Evolutionary conservation across 2,329 filamentous ascomycete genomes (phyloP).

Genomic region (Alternaria sp.): DNA sequence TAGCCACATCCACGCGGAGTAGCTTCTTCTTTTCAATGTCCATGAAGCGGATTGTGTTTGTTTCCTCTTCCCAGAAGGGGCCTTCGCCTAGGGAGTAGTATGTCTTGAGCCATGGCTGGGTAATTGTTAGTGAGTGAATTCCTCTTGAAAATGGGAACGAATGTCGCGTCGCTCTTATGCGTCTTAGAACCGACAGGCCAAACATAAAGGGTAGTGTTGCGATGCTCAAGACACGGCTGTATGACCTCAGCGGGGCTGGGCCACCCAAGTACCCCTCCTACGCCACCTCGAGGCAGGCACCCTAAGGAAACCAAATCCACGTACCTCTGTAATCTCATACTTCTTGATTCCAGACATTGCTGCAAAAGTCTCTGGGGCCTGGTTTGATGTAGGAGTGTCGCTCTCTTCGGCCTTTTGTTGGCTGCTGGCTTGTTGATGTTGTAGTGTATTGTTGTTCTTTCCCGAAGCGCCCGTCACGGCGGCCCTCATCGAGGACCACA

Average conservation of each 20-base stretch:
- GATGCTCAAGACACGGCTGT: slow-evolving; percentile 1
- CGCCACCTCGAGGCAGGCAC: slow-evolving; percentile 1
- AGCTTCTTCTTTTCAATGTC: slow-evolving; percentile 82
- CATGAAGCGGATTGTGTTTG: slow-evolving; percentile 74
- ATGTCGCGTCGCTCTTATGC: not conserved
- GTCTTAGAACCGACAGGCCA: not conserved
- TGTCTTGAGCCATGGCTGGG: slow-evolving; percentile 62
- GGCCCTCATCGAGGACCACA: slow-evolving; percentile 37
- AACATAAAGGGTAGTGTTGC: not conserved
- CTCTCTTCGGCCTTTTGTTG: slow-evolving; percentile 20
- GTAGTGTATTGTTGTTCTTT: slow-evolving; percentile 12
- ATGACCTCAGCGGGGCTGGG: slow-evolving; percentile 32
- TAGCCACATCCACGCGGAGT: slow-evolving; percentile 70
- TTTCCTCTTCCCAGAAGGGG: slow-evolving; percentile 72
- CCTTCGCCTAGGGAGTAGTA: slow-evolving; percentile 75
- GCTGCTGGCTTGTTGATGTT: slow-evolving; percentile 18
- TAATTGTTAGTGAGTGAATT: slow-evolving; percentile 11
- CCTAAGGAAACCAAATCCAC: slow-evolving; percentile 11
- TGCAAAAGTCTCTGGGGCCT: slow-evolving; percentile 12
- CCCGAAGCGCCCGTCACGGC: slow-evolving; percentile 23
- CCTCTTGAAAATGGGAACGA: not conserved
- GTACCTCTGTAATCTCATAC: slow-evolving; percentile 46
- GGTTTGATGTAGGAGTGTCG: slow-evolving; percentile 19
- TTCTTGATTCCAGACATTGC: slow-evolving; percentile 41
- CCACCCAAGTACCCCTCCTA: slow-evolving; percentile 34